These are phyloP conservation scores for Lichenothelia convexa DNA, from an alignment of 495 filamentous ascomycete genomes.

Conservation along the genomic window DNA sequence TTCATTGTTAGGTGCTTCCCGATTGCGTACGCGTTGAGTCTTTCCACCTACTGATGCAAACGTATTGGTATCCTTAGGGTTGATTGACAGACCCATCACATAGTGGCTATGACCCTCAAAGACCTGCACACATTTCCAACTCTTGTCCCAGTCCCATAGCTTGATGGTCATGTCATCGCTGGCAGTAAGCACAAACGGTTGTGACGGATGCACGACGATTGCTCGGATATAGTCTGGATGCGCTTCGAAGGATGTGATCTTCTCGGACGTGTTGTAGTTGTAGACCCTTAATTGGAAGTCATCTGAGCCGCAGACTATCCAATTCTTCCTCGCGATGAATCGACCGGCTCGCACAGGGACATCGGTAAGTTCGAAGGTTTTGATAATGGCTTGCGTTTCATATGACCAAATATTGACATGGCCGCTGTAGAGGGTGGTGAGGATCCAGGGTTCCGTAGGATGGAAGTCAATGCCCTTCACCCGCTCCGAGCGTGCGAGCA, in stretches of 20 bases:
- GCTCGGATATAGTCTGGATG: conserved; percentile 98
- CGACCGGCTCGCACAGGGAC: conserved; percentile 93
- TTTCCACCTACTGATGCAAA: too few species aligned
- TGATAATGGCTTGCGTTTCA: conserved; percentile 90
- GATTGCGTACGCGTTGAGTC: too few species aligned
- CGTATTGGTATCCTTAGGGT: conserved; percentile 96
- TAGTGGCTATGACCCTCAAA: conserved; percentile 98
- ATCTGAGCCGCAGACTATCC: conserved; percentile 96
- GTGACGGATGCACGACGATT: conserved; percentile 90
- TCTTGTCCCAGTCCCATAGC: conserved; percentile 97
- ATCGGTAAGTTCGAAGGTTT: conserved; percentile 98
- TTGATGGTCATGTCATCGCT: conserved; percentile 99
- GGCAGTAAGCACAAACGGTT: conserved; percentile 89
- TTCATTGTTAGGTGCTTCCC: too few species aligned
- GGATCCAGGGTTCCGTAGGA: conserved; percentile 46
- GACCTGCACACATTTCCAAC: conserved; percentile 94
- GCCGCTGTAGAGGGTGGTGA: conserved; percentile 92
- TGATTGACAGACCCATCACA: conserved; percentile 99
- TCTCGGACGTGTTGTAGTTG: conserved; percentile 99
- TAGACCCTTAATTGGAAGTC: conserved; percentile 93
- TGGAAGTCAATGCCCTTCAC: conserved; percentile 98
- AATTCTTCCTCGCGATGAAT: conserved; percentile 95
- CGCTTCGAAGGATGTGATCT: conserved; percentile 95
- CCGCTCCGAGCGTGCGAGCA: conserved; percentile 71
- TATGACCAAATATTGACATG: conserved; percentile 99